Base-by-base conservation (phyloP, 306 rosid species). In the Prunus salicina region DNA sequence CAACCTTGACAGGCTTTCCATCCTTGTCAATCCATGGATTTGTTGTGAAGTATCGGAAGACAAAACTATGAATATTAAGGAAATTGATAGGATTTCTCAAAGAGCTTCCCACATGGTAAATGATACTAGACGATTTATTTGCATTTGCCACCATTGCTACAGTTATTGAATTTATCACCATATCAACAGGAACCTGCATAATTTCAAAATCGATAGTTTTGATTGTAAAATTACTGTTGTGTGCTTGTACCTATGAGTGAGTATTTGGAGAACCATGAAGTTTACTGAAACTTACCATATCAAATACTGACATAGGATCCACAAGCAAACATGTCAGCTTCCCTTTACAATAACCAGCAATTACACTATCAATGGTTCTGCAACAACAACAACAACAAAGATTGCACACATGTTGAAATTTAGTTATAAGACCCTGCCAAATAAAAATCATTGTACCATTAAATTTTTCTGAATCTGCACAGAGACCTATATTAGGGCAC, bases 121-220 rank as follows among this genome's bases (percentile, higher is more conserved):
- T 81, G 34, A 58, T 75, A 5, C 65, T 8, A 0, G 46, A 16
- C 51, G 63, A 18, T 34, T 86, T 46, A 43, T 79, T 67, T n/a
- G 82, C 82, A 69, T 61, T 73, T 28, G 58, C 61, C 7, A 50
- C 80, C 50, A 81, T 85, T 12, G 90, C 76, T 25, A 80, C 24
- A 18, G 85, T 64, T 50, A 87, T 76, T 71, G 86, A 74, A 62
- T 85, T 87, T 49, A 77, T 73, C 43, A 85, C 84, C 85, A 86
- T 50, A 30, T 89, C 93, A 38, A 76, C 93, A 2, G 91, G 93
- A 55, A 84, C 79, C 91, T 87, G 71, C 75, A 60, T 55, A 66
- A 20, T 56, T 56, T 56, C 24, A 56, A 20, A 56, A n/a, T 38
- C 43, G 2, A 38, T 38, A 7, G 9, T 38, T 6, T 38, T 1